Conservation (phyloP, 352 stramenopile species). For the Globisporangium paroecandrum region DNA sequence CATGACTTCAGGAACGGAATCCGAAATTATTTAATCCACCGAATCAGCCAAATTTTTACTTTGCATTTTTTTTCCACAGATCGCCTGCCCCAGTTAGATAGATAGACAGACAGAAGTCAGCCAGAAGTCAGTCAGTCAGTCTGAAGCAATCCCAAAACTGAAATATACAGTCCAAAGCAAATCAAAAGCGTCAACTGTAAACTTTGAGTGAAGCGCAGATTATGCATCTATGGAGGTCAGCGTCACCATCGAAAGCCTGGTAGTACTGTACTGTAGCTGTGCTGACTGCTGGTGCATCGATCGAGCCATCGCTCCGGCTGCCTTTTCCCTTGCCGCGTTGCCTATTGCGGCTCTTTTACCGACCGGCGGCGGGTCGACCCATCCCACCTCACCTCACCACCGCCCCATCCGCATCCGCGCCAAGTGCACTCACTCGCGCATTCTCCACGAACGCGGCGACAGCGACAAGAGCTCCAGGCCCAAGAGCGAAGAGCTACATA, state of each 20-base stretch:
- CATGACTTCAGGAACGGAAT: not conserved
- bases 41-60: not conserved
- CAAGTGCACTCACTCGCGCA: conserved; percentile 7
- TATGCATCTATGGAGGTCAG: not conserved
- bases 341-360: conserved; percentile 1
- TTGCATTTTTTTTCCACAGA: not conserved
- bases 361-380: not conserved
- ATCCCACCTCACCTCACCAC: not conserved
- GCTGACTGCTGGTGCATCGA: not conserved
- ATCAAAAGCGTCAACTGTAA: not conserved
- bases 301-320: not conserved
- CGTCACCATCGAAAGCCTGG: conserved; percentile 1
- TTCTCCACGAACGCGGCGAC: not conserved
- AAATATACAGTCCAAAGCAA: not conserved
- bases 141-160: not conserved
- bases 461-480: not conserved
- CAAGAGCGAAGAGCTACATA: not conserved
- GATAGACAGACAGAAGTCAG: not conserved
- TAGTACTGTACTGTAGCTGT: not conserved
- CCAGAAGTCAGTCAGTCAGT: not conserved
- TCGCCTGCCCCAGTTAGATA: not conserved
- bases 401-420: not conserved
- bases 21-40: not conserved
- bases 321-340: not conserved
- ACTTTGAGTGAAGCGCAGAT: not conserved